Percentiles rank a stretch among this genome's conserved stretches.
Evolutionary conservation across 1,284 basidiomycete species (phyloP).

Genomic region (Ceratorhiza oryzae-sativae): DNA sequence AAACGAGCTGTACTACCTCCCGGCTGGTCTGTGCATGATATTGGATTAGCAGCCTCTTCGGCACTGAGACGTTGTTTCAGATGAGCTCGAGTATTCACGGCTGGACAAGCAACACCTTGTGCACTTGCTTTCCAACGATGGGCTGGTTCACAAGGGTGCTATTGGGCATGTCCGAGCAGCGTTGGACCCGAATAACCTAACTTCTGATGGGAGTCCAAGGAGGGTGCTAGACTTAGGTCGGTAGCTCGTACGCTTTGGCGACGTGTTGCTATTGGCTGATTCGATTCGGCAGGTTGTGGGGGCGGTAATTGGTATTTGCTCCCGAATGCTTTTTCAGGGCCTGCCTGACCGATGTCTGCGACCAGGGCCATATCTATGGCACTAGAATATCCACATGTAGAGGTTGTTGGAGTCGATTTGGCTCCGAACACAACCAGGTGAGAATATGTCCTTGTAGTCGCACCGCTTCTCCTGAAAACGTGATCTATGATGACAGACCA

Average conservation of each 20-base stretch:
- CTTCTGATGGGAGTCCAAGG: conserved; percentile 31
- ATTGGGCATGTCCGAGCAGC: conserved; percentile 16
- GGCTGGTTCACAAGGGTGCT: conserved; percentile 19
- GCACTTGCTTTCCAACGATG: conserved; percentile 38
- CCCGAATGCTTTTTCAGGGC: background rate
- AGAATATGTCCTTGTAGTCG: background rate
- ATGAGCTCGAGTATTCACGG: conserved; percentile 31
- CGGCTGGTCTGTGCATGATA: conserved; percentile 29
- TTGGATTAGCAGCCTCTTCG: background rate
- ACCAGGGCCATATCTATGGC: conserved; percentile 37
- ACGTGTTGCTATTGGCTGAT: background rate
- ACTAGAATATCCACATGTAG: conserved; percentile 41
- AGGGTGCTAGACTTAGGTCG: conserved; percentile 40
- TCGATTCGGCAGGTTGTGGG: conserved; percentile 19
- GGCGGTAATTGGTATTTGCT: conserved; percentile 39
- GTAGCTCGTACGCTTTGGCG: background rate
- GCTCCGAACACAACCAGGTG: conserved; percentile 36
- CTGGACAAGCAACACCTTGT: conserved; percentile 41
- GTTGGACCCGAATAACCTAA: conserved; percentile 28
- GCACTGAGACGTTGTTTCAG: background rate
- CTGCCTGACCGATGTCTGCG: background rate
- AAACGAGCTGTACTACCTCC: conserved; percentile 40
- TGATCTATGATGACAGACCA: conserved; percentile 2
- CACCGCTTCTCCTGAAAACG: background rate
- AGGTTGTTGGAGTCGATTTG: conserved; percentile 39